These are phyloP conservation scores for Elsinoe batatas DNA, from an alignment of 2,329 filamentous ascomycete genomes.

Conservation along the genomic window DNA sequence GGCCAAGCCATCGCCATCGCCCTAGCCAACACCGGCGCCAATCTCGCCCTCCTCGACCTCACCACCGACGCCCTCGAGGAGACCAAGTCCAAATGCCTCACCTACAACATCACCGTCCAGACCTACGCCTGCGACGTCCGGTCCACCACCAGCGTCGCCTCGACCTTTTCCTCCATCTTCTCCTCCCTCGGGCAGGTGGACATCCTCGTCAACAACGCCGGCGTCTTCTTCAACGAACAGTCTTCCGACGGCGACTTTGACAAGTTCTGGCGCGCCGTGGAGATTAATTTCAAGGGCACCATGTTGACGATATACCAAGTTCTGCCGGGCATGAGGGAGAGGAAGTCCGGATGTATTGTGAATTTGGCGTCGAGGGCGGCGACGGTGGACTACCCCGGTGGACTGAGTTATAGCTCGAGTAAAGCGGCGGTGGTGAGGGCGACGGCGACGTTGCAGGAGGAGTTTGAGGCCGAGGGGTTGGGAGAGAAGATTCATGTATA, in stretches of 20 bases:
- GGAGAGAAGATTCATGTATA: conserved; percentile 1
- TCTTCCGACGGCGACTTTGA: conserved; percentile 8
- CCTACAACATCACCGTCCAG: background rate
- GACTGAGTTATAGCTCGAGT: background rate
- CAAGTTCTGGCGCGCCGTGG: conserved; percentile 8
- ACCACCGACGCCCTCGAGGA: background rate
- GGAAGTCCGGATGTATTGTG: conserved; percentile 4
- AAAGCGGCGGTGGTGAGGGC: conserved; percentile 4
- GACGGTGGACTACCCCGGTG: conserved; percentile 6
- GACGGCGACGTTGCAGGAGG: conserved; percentile 5
- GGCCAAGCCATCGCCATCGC: conserved; percentile 6
- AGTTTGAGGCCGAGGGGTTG: conserved; percentile 7
- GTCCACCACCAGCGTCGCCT: background rate
- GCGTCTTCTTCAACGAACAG: conserved; percentile 6
- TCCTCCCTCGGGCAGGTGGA: background rate
- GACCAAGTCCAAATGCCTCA: background rate
- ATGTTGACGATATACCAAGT: conserved; percentile 5
- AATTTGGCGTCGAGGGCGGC: background rate
- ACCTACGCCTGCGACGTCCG: background rate
- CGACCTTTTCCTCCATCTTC: conserved; percentile 1
- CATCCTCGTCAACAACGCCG: conserved; percentile 12
- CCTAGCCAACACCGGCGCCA: conserved; percentile 5
- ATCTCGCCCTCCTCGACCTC: conserved; percentile 1
- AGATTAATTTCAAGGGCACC: conserved; percentile 9
- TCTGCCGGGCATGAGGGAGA: conserved; percentile 2